Conservation (phyloP, 2,329 filamentous ascomycete species). For the Graphilbum fragrans region DNA sequence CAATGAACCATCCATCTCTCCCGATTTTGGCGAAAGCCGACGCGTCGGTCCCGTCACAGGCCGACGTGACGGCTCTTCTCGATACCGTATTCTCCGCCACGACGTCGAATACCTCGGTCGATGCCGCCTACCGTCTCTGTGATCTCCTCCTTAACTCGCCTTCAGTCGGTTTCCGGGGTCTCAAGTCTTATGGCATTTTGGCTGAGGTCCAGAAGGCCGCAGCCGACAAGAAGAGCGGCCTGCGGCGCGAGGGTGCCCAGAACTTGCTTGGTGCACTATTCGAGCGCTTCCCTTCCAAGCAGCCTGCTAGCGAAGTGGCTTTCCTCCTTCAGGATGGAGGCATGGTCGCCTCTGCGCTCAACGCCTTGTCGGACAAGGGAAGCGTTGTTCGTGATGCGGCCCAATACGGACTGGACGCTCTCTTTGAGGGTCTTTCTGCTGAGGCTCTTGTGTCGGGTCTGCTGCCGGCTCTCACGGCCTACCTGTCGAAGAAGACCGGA, state of each 20-base stretch:
- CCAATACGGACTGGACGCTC: slow-evolving; percentile 83
- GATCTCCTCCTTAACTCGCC: slow-evolving; percentile 39
- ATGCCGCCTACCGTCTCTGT: slow-evolving; percentile 50
- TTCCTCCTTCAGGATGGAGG: slow-evolving; percentile 73
- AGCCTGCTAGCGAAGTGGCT: slow-evolving; percentile 67
- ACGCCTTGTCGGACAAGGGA: slow-evolving; percentile 83
- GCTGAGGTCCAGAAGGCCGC: slow-evolving; percentile 60
- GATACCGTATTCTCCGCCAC: slow-evolving; percentile 57
- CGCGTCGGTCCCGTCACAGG: slow-evolving; percentile 36
- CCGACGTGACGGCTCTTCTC: slow-evolving; percentile 54
- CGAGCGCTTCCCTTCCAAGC: slow-evolving; percentile 70
- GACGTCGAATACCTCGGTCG: slow-evolving; percentile 57
- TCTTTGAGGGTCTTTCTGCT: slow-evolving; percentile 66
- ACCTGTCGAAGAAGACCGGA: slow-evolving; percentile 71
- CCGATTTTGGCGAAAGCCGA: slow-evolving; percentile 14
- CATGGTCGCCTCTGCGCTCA: slow-evolving; percentile 61
- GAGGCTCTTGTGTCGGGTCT: slow-evolving; percentile 78
- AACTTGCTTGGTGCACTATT: slow-evolving; percentile 89
- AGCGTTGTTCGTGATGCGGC: slow-evolving; percentile 80
- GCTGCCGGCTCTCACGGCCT: slow-evolving; percentile 61
- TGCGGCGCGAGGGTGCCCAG: slow-evolving; percentile 80
- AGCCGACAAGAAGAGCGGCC: slow-evolving; percentile 83
- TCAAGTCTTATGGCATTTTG: slow-evolving; percentile 40
- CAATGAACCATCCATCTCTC: slow-evolving; percentile 10
- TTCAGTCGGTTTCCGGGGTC: slow-evolving; percentile 36